These are phyloP conservation scores for Thuidium tamariscinum DNA, from an alignment of 225 moss, liverwort and hornwort species.

Conservation along the genomic window DNA sequence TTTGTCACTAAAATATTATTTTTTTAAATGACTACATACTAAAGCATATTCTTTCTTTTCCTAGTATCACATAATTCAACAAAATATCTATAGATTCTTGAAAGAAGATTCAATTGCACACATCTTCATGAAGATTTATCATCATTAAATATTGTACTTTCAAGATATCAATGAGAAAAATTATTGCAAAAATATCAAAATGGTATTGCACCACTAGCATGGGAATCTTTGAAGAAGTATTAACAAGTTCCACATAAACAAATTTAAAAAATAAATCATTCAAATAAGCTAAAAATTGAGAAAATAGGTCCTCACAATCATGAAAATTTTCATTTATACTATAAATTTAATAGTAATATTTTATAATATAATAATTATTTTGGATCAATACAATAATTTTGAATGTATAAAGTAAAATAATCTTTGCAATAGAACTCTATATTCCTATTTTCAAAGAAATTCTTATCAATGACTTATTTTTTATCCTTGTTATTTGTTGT, in stretches of 20 bases:
- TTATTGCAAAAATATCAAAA: background rate
- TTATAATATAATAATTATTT: too few relatives aligned
- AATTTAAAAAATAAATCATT: background rate
- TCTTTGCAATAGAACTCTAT: accelerated
- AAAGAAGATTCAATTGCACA: background rate
- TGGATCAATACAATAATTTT: too few relatives aligned
- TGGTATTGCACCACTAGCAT: background rate
- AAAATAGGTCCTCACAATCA: background rate
- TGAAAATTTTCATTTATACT: too few relatives aligned
- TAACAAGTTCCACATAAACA: background rate
- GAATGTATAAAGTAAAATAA: background rate
- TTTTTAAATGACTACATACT: background rate
- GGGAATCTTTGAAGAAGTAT: background rate
- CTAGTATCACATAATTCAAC: background rate
- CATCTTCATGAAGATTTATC: background rate
- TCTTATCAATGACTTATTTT: accelerated
- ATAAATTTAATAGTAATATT: too few relatives aligned
- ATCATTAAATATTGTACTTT: background rate
- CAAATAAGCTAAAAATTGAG: background rate
- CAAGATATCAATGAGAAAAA: background rate
- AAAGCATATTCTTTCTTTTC: background rate
- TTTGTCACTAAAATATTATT: background rate
- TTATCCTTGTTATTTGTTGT: background rate
- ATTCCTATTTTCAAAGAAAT: background rate
- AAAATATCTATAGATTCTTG: background rate